phyloP scores from a whole-genome alignment of 1,284 basidiomycete genomes.

The Ceratobasidium sp. region DNA sequence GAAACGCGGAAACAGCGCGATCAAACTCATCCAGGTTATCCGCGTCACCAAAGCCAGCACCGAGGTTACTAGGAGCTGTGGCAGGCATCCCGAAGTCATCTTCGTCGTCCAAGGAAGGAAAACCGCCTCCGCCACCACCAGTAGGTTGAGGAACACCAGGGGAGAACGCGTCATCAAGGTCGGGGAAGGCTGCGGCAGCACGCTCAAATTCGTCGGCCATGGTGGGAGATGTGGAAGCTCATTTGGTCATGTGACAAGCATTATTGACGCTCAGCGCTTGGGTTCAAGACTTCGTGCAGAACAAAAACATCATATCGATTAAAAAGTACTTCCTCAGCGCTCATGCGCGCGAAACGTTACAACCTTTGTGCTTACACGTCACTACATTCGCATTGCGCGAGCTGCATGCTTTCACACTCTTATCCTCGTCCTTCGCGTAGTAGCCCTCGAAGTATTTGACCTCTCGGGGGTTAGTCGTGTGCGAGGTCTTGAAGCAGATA shows the following conservation, averaged over 20 bases:
- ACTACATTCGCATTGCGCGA: too few relatives aligned
- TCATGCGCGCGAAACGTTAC: too few relatives aligned
- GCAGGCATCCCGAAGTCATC: slow-evolving; percentile 30
- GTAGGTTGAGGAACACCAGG: neutral
- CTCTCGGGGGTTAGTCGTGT: too few relatives aligned
- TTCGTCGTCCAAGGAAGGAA: slow-evolving; percentile 26
- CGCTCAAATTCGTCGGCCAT: slow-evolving; percentile 74
- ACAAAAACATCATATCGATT: too few relatives aligned
- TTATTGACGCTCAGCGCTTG: too few relatives aligned
- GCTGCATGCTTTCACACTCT: too few relatives aligned
- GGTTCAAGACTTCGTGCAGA: too few relatives aligned
- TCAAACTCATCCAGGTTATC: slow-evolving; percentile 77
- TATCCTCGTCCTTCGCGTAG: too few relatives aligned
- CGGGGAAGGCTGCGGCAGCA: slow-evolving; percentile 87
- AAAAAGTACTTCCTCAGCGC: too few relatives aligned
- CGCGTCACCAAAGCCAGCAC: slow-evolving; percentile 51
- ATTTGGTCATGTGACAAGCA: neutral
- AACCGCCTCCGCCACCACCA: neutral
- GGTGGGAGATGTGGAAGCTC: slow-evolving; percentile 12
- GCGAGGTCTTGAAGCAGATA: too few relatives aligned
- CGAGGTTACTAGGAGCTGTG: slow-evolving; percentile 45
- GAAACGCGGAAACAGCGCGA: slow-evolving; percentile 82
- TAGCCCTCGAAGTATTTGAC: too few relatives aligned
- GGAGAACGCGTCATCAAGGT: slow-evolving; percentile 68
- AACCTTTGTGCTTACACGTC: too few relatives aligned